Evolutionary conservation across 2,329 filamentous ascomycete genomes (phyloP), one percentile per base, ranked within the genome.

Genomic region (Claviceps sp.): DNA sequence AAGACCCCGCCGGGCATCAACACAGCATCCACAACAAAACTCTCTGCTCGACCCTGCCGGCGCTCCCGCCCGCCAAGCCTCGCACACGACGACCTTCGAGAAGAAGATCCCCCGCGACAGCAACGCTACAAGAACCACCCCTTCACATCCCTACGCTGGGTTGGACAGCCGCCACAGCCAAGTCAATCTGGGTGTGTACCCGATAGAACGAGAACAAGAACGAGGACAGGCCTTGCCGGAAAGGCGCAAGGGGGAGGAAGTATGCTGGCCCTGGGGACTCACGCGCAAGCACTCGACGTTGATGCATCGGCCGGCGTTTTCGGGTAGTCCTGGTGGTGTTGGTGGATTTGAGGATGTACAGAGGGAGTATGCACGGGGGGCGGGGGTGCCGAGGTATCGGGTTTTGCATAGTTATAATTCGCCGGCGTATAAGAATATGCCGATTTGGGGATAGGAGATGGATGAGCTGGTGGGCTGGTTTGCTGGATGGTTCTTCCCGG

Each of bases 341-440:
- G 30, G 3, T 34, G 30, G 30, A 0, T 34, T 34, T 11, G 30
- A 34, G 10, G 10, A 34, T 34, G 10, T 34, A 10, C 30, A 34
- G 10, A 34, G 10, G 3, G 30, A 34, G 30, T 34, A 11, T 34
- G 30, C 30, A 34, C 30, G 30, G 10, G 30, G 30, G 30, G 30
- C 30, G 7, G 42, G 13, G 22, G 42, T 4, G 19, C 52, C 42
- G n/a, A 75, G 73, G 8, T 80, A 74, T 54, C 73, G 76, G 1
- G 68, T 80, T 11, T 64, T 80, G 8, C 77, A 80, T 63, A 80
- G 76, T 62, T 79, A 80, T 58, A 77, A 79, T 59, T 77, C 77
- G 4, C 76, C 77, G 5, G 75, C 77, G 5, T 80, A 81, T 58
- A 70, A 70, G 30, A 70, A 74, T 39, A 71, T 68, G 3, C 77